Evolutionary conservation across 345 rosid genomes (phyloP).

Genomic region (Bruguiera gymnorhiza): DNA sequence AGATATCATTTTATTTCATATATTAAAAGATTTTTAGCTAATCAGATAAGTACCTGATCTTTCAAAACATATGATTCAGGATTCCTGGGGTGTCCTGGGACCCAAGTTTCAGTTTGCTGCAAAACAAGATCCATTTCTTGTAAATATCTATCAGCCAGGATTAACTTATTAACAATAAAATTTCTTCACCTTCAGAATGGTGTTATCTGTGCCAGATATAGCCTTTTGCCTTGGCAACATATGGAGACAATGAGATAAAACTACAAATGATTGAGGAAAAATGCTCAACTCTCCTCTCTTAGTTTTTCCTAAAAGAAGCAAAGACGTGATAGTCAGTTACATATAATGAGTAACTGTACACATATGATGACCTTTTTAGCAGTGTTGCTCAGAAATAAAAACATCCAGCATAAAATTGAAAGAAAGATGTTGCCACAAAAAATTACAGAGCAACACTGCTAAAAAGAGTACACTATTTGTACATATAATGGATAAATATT

Average conservation of each 20-base stretch:
- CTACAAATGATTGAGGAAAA: constrained; percentile 55
- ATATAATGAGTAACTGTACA: background rate
- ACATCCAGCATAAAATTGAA: background rate
- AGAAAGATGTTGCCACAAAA: no score
- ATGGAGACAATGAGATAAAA: constrained; percentile 88
- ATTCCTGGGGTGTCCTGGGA: constrained; percentile 67
- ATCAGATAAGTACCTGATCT: constrained; percentile 63
- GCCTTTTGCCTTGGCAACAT: constrained; percentile 89
- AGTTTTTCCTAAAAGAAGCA: constrained; percentile 58
- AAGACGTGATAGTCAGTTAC: background rate
- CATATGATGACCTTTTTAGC: background rate
- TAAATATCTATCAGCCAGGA: constrained; percentile 1
- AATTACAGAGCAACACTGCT: no score
- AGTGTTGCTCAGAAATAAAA: background rate
- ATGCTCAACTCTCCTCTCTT: constrained; percentile 93
- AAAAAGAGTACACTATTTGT: no score
- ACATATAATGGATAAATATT: no score
- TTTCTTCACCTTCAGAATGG: constrained; percentile 44
- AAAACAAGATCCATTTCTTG: constrained; percentile 15
- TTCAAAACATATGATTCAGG: constrained; percentile 78
- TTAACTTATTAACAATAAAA: constrained; percentile 1
- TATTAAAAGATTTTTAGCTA: background rate
- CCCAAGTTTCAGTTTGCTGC: constrained; percentile 71
- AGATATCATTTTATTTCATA: background rate
- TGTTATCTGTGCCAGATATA: constrained; percentile 40